These are phyloP conservation scores for Clavispora phyllophila DNA, from an alignment of 805 yeast species.

Conservation along the genomic window DNA sequence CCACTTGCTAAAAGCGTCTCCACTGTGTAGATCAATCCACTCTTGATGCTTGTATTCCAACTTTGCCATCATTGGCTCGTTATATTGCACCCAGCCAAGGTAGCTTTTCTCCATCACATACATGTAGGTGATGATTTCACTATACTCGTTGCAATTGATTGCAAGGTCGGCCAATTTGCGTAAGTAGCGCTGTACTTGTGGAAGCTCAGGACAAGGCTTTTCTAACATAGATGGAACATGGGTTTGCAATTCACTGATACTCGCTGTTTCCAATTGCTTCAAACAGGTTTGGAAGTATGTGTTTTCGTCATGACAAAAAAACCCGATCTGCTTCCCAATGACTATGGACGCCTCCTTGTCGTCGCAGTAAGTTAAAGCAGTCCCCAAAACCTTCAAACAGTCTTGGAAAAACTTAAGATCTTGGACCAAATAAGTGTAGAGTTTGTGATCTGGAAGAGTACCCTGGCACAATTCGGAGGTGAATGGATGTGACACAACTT, in stretches of 20 bases:
- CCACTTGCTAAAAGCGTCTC: conserved; percentile 44
- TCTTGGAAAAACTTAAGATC: conserved; percentile 44
- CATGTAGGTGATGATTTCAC: conserved; percentile 38
- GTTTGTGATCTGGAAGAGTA: conserved; percentile 34
- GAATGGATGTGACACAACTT: conserved; percentile 35
- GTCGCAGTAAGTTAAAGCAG: conserved; percentile 41
- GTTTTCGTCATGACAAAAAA: conserved; percentile 44
- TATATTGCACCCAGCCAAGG: conserved; percentile 46
- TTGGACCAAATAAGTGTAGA: conserved; percentile 44
- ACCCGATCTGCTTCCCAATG: conserved; percentile 48
- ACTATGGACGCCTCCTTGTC: conserved; percentile 30
- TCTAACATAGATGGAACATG: conserved; percentile 16
- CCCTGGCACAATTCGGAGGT: conserved; percentile 46
- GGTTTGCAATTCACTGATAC: conserved; percentile 17
- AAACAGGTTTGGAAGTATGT: conserved; percentile 35
- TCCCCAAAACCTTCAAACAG: conserved; percentile 40
- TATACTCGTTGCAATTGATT: conserved; percentile 25
- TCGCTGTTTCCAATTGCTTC: conserved; percentile 17
- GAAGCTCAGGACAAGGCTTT: conserved; percentile 16
- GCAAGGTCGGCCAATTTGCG: conserved; percentile 27
- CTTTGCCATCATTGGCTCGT: conserved; percentile 15
- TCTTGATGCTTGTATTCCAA: conserved; percentile 44
- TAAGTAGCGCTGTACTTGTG: conserved; percentile 35
- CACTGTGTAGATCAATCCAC: conserved; percentile 51
- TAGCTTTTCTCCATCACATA: conserved; percentile 49